Evolutionary conservation across 495 filamentous ascomycete species (phyloP).

Genomic region (Parmelia sp.): DNA sequence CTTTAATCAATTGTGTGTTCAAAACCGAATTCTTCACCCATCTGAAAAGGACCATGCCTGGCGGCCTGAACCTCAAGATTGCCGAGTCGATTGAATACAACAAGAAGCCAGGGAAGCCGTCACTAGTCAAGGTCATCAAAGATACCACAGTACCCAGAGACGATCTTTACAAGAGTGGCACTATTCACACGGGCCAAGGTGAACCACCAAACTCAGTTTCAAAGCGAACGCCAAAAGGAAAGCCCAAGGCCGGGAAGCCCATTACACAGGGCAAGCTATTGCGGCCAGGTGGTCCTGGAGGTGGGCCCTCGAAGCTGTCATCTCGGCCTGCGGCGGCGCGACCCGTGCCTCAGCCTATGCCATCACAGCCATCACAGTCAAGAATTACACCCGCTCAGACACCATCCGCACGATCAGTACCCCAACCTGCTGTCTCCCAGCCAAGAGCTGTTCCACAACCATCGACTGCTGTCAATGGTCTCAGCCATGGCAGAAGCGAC

Average conservation of each 20-base stretch:
- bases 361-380: conserved; percentile 19
- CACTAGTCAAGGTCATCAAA: conserved; percentile 79
- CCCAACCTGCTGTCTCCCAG: conserved; percentile 42
- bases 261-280: conserved; percentile 88
- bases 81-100: conserved; percentile 84
- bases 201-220: conserved; percentile 80
- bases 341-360: conserved; percentile 37
- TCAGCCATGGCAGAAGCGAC: conserved; percentile 45
- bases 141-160: conserved; percentile 63
- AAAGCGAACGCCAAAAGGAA: conserved; percentile 75
- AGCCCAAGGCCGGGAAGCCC: conserved; percentile 75
- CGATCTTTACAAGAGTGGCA: conserved; percentile 89
- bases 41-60: conserved; percentile 66
- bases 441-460: conserved; percentile 40
- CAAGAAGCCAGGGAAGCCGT: conserved; percentile 94
- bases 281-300: conserved; percentile 79
- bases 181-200: conserved; percentile 78
- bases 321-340: conserved; percentile 47
- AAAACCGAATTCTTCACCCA: conserved; percentile 98
- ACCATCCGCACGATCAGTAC: conserved; percentile 34
- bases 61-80: conserved; percentile 75
- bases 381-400: conserved; percentile 30
- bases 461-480: conserved; percentile 41
- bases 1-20: conserved; percentile 82
- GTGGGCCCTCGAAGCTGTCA: conserved; percentile 65